Evolutionary conservation across 371 early-diverging fungal species (phyloP).

Genomic region (Syncephalis fuscata): DNA sequence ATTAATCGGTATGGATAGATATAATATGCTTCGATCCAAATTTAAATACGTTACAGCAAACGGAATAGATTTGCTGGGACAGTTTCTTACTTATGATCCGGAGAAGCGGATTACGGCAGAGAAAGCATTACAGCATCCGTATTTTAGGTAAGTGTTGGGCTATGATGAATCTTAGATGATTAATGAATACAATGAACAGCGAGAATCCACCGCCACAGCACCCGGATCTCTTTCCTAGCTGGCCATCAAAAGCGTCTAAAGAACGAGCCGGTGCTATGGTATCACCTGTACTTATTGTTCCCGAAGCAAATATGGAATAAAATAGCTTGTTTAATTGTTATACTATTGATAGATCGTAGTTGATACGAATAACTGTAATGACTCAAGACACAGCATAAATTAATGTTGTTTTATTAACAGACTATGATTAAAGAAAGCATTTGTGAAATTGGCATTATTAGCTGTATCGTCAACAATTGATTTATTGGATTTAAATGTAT

Average conservation of each 20-base stretch:
- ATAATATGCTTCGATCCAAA: constrained; percentile 28
- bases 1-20: constrained; percentile 8
- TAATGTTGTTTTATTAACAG: too few relatives aligned
- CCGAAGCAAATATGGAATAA: too few relatives aligned
- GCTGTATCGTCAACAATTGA: too few relatives aligned
- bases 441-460: too few relatives aligned
- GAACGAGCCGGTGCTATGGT: constrained; percentile 12
- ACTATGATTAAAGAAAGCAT: too few relatives aligned
- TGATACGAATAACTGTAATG: too few relatives aligned
- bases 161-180: neutral
- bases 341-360: too few relatives aligned
- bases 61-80: constrained; percentile 76
- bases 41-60: constrained; percentile 57
- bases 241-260: constrained; percentile 75
- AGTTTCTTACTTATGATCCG: constrained; percentile 88
- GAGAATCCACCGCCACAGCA: constrained; percentile 83
- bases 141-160: constrained; percentile 36
- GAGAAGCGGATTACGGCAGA: constrained; percentile 75
- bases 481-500: too few relatives aligned
- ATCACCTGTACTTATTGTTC: too few relatives aligned
- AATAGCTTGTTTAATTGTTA: too few relatives aligned
- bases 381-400: too few relatives aligned
- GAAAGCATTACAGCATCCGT: constrained; percentile 71
- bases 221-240: constrained; percentile 86
- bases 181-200: constrained; percentile 11